Evolutionary conservation across 768 basidiomycete genomes (phyloP).

Genomic region (Suillus brevipes): DNA sequence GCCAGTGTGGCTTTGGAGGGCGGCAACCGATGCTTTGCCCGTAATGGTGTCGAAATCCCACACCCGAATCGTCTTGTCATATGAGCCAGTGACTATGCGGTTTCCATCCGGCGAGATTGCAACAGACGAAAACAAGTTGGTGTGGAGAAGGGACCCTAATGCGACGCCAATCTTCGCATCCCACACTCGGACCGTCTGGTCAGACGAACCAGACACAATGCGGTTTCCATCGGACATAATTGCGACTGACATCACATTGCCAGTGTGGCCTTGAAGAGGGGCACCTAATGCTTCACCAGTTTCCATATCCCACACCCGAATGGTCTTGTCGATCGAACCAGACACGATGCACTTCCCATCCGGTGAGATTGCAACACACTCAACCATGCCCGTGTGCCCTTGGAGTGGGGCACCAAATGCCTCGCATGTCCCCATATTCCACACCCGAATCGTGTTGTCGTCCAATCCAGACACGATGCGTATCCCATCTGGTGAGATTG

Average conservation of each 20-base stretch:
- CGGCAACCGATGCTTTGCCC: background rate
- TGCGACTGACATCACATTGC: background rate
- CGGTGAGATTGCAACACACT: slow-evolving; percentile 11
- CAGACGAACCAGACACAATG: slow-evolving; percentile 6
- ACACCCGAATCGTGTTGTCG: slow-evolving; percentile 2
- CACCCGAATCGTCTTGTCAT: background rate
- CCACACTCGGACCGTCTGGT: slow-evolving; percentile 6
- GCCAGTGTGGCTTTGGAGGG: background rate
- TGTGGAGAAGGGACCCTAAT: background rate
- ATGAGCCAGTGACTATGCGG: background rate
- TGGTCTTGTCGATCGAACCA: background rate
- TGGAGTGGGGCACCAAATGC: background rate
- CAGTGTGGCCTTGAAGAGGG: background rate
- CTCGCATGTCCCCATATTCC: background rate
- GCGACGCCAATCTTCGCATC: background rate
- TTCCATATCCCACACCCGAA: slow-evolving; percentile 15
- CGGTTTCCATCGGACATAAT: slow-evolving; percentile 4
- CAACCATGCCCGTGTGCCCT: slow-evolving; percentile 8
- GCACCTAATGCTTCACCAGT: background rate
- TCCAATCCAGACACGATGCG: slow-evolving; percentile 4
- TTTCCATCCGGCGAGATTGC: background rate
- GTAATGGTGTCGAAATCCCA: background rate
- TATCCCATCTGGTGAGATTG: slow-evolving; percentile 1
- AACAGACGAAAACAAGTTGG: background rate
- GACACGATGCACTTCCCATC: slow-evolving; percentile 1